A percentile compares a stretch with the other conserved stretches of the same genome.
phyloP scores from a whole-genome alignment of 1,284 basidiomycete genomes.

The Boletus smithii region DNA sequence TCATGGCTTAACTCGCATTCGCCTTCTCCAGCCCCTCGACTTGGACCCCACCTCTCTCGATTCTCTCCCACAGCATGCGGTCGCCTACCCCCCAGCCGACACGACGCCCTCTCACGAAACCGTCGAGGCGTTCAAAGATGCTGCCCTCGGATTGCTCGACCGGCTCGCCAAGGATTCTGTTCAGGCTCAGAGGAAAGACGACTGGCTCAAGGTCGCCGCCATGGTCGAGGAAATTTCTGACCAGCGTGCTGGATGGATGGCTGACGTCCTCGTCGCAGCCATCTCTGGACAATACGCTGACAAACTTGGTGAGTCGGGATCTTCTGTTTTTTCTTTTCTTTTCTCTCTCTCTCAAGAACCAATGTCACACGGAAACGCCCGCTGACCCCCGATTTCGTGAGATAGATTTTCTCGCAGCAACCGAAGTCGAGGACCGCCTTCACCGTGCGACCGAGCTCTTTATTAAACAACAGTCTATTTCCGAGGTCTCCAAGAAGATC shows the following conservation, averaged over 20 bases:
- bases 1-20: conserved; percentile 61
- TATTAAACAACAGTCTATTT: conserved; percentile 67
- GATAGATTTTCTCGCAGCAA: conserved; percentile 60
- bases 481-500: conserved; percentile 75
- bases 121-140: conserved; percentile 62
- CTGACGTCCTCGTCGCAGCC: conserved; percentile 66
- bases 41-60: conserved; percentile 29
- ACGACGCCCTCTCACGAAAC: conserved; percentile 48
- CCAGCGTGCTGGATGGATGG: conserved; percentile 63
- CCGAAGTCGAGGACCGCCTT: conserved; percentile 57
- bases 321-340: neutral
- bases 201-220: conserved; percentile 58
- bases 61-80: conserved; percentile 40
- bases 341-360: neutral
- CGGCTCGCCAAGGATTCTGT: conserved; percentile 59
- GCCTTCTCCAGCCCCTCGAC: conserved; percentile 36
- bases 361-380: neutral
- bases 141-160: conserved; percentile 63
- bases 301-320: conserved; percentile 64
- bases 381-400: conserved; percentile 10
- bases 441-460: conserved; percentile 64
- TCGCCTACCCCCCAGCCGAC: conserved; percentile 48
- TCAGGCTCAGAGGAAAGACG: conserved; percentile 55
- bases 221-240: conserved; percentile 64
- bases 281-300: conserved; percentile 64